Percentiles rank a stretch among this genome's conserved stretches.
These are phyloP conservation scores for Phytophthora nicotianae DNA, from an alignment of 352 stramenopile species.

Conservation along the genomic window DNA sequence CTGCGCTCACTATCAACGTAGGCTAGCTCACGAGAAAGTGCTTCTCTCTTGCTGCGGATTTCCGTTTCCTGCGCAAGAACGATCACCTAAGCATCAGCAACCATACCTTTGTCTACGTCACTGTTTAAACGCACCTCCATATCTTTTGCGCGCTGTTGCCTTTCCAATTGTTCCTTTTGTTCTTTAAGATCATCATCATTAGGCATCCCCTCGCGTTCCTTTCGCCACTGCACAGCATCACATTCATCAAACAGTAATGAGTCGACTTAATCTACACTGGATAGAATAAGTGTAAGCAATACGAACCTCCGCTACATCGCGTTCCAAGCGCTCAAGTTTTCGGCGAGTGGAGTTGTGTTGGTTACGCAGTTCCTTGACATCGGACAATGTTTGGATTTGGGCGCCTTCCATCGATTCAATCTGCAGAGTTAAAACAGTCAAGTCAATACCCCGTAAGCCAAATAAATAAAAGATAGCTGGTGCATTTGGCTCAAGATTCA, in stretches of 20 bases:
- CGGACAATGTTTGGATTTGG: constrained; percentile 70
- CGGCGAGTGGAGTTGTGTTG: constrained; percentile 68
- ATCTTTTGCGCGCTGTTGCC: constrained; percentile 67
- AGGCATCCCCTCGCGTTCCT: constrained; percentile 55
- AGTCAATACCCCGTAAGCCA: too few species aligned
- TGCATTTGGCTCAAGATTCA: neutral
- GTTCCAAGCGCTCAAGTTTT: constrained; percentile 74
- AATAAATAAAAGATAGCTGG: too few species aligned
- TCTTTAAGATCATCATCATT: constrained; percentile 56
- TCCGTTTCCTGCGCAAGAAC: constrained; percentile 62
- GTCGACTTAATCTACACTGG: neutral
- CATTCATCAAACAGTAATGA: constrained; percentile 7
- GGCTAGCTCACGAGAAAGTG: constrained; percentile 49
- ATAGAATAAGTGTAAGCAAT: neutral
- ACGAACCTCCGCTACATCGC: constrained; percentile 57
- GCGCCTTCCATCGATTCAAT: constrained; percentile 67
- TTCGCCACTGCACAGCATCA: constrained; percentile 52
- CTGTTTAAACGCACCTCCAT: constrained; percentile 50
- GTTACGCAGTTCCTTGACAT: constrained; percentile 73
- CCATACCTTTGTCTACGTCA: neutral
- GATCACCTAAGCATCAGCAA: neutral
- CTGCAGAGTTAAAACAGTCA: constrained; percentile 36
- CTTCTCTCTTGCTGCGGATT: constrained; percentile 70
- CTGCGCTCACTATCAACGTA: constrained; percentile 57
- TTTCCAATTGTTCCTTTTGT: constrained; percentile 70